These are phyloP conservation scores for Penicillium nucicola DNA, from an alignment of 495 filamentous ascomycete species.

Conservation along the genomic window DNA sequence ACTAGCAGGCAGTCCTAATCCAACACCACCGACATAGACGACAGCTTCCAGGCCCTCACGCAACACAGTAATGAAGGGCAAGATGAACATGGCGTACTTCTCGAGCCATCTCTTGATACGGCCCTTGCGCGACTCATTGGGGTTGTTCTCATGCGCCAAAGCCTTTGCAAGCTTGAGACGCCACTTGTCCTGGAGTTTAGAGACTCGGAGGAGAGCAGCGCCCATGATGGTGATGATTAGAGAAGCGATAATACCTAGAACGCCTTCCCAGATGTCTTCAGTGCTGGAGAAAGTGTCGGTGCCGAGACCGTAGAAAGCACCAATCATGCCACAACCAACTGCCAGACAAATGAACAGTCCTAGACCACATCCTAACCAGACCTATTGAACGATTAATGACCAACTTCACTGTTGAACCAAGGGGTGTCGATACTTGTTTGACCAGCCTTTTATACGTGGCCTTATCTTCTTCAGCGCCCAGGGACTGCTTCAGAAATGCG, in stretches of 20 bases:
- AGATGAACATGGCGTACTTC: slow-evolving; percentile 77
- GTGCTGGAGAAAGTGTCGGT: slow-evolving; percentile 60
- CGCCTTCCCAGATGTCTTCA: slow-evolving; percentile 77
- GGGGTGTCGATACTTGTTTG: slow-evolving; percentile 55
- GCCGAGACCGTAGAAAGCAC: slow-evolving; percentile 71
- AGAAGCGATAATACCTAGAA: slow-evolving; percentile 65
- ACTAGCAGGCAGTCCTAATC: slow-evolving; percentile 67
- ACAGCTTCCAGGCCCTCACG: slow-evolving; percentile 80
- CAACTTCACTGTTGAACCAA: neutral
- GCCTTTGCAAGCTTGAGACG: slow-evolving; percentile 68
- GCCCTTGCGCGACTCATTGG: slow-evolving; percentile 18
- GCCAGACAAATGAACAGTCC: slow-evolving; percentile 66
- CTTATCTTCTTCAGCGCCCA: slow-evolving; percentile 56
- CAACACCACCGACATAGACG: slow-evolving; percentile 78
- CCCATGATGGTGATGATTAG: slow-evolving; percentile 80
- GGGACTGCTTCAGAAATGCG: slow-evolving; percentile 75
- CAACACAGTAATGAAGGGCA: slow-evolving; percentile 82
- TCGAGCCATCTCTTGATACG: slow-evolving; percentile 63
- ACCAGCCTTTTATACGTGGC: slow-evolving; percentile 64
- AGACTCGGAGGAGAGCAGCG: slow-evolving; percentile 73
- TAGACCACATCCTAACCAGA: slow-evolving; percentile 65
- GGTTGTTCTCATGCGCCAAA: slow-evolving; percentile 50
- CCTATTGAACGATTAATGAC: slow-evolving; percentile 36
- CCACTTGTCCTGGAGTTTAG: slow-evolving; percentile 85
- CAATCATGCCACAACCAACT: slow-evolving; percentile 72